Evolutionary conservation across 768 basidiomycete species (phyloP).

Genomic region (Coprinopsis marcescibilis): DNA sequence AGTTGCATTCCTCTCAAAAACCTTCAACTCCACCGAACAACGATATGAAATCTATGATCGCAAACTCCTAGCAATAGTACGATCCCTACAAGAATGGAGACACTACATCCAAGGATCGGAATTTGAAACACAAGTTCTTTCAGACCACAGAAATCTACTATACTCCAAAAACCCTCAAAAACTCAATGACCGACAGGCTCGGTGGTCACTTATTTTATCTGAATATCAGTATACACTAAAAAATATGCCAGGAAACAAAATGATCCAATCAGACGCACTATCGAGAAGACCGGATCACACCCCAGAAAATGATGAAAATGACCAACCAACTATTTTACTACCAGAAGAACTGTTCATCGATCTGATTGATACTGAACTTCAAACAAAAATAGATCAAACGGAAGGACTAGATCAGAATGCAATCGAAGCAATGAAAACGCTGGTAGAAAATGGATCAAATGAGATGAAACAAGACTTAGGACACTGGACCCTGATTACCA

Average conservation of each 20-base stretch:
- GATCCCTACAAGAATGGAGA: slow-evolving; percentile 8
- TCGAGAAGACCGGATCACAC: slow-evolving; percentile 9
- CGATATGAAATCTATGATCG: slow-evolving; percentile 27
- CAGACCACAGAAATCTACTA: slow-evolving; percentile 5
- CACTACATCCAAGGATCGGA: slow-evolving; percentile 5
- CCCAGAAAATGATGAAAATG: background rate
- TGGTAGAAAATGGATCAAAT: background rate
- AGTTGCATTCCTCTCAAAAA: slow-evolving; percentile 24
- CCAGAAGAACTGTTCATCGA: too few species aligned
- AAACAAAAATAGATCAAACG: slow-evolving; percentile 2
- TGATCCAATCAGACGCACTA: slow-evolving; percentile 12
- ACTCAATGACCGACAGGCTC: slow-evolving; percentile 19
- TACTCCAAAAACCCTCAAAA: slow-evolving; percentile 19
- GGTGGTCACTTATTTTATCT: too few species aligned
- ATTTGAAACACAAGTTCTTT: background rate
- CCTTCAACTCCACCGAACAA: background rate
- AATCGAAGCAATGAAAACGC: slow-evolving; percentile 2
- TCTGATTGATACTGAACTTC: slow-evolving; percentile 5
- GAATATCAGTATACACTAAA: too few species aligned
- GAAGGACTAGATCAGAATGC: background rate
- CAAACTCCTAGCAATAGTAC: slow-evolving; percentile 1
- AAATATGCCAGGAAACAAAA: slow-evolving; percentile 11
- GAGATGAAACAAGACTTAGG: background rate
- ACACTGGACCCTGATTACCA: background rate
- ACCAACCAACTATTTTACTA: background rate